These are phyloP conservation scores for Trichoderma koningiopsis DNA, from an alignment of 2,329 filamentous ascomycete genomes.

Conservation along the genomic window DNA sequence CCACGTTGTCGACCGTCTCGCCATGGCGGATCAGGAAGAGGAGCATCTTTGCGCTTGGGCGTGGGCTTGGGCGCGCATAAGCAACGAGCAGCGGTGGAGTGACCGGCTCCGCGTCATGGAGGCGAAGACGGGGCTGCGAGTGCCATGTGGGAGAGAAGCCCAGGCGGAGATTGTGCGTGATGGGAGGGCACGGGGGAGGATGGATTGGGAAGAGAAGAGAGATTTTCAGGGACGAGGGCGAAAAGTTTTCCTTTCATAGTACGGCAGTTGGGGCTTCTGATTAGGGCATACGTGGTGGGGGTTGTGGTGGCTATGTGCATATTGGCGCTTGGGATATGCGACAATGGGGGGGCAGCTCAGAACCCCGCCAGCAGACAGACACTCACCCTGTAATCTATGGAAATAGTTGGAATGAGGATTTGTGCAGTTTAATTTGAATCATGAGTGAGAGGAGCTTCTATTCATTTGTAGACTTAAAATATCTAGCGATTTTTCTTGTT, in stretches of 20 bases:
- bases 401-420: too few relatives aligned
- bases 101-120: conserved; percentile 26
- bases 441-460: background rate
- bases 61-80: background rate
- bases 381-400: background rate
- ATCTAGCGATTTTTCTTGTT: background rate
- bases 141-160: conserved; percentile 19
- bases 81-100: conserved; percentile 23
- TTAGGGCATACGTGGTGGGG: conserved; percentile 22
- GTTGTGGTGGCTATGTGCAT: background rate
- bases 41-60: conserved; percentile 36
- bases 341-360: background rate
- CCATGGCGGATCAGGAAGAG: conserved; percentile 82
- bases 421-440: background rate
- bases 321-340: background rate
- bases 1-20: conserved; percentile 89
- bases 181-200: conserved; percentile 1
- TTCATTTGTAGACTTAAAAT: background rate
- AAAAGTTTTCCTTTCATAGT: conserved; percentile 22
- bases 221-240: background rate
- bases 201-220: background rate
- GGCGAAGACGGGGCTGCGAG: conserved; percentile 25
- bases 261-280: background rate
- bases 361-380: background rate
- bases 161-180: background rate